phyloP scores from a whole-genome alignment of 805 yeast genomes.

The Lipomyces japonicus region DNA sequence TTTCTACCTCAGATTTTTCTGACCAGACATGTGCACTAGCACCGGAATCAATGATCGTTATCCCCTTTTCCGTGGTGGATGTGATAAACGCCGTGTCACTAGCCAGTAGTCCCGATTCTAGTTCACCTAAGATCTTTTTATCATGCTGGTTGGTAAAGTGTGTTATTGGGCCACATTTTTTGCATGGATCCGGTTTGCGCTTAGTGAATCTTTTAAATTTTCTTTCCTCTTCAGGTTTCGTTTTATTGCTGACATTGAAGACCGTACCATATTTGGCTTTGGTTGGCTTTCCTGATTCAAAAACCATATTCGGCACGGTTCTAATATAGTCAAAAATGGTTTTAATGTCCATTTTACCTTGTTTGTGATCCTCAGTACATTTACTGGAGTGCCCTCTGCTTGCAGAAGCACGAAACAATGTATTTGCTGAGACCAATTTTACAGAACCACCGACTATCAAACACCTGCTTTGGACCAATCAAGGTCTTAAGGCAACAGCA shows the following conservation, averaged over 20 bases:
- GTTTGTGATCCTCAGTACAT: background rate
- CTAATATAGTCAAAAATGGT: background rate
- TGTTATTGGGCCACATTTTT: background rate
- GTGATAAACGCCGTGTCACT: background rate
- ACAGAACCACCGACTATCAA: too few relatives aligned
- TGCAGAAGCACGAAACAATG: too few relatives aligned
- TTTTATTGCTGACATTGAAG: background rate
- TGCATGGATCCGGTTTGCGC: background rate
- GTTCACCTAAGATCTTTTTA: background rate
- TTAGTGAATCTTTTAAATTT: too few relatives aligned
- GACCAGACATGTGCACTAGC: background rate
- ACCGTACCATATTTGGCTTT: background rate
- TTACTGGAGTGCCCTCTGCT: too few relatives aligned
- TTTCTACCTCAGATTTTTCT: background rate
- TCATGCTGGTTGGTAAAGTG: too few relatives aligned
- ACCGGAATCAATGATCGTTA: background rate
- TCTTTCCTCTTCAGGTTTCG: background rate
- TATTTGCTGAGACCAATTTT: too few relatives aligned
- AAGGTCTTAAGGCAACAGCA: too few relatives aligned
- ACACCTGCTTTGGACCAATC: too few relatives aligned
- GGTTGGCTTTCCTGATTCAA: background rate
- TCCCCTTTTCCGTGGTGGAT: background rate
- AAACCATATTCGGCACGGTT: background rate
- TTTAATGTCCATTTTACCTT: background rate
- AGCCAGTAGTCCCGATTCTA: background rate